Percentiles rank a stretch among this genome's conserved stretches.
phyloP scores from a whole-genome alignment of 768 basidiomycete genomes.

The Neoboletus brunneissimus region DNA sequence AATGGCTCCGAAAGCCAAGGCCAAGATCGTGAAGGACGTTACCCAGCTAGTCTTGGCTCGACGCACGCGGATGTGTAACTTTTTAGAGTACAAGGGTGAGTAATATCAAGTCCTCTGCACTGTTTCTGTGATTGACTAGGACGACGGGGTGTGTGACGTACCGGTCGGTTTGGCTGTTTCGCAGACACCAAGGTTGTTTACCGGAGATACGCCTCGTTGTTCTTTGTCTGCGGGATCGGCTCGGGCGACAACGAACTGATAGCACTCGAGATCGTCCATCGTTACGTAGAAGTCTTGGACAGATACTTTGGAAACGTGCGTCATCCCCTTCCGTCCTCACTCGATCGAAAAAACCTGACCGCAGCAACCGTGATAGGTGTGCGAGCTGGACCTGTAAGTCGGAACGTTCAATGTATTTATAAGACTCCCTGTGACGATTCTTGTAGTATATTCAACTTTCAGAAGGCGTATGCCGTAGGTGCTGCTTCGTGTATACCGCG shows the following conservation, averaged over 20 bases:
- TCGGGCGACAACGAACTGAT: conserved; percentile 87
- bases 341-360: neutral
- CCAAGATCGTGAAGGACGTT: conserved; percentile 93
- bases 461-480: conserved; percentile 85
- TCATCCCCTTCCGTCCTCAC: neutral
- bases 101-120: neutral
- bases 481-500: neutral
- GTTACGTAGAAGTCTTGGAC: conserved; percentile 88
- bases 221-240: conserved; percentile 89
- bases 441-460: conserved; percentile 92
- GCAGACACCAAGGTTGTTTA: conserved; percentile 87
- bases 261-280: conserved; percentile 89
- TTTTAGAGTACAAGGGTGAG: conserved; percentile 93
- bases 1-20: conserved; percentile 73
- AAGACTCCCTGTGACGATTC: neutral
- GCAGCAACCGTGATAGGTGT: conserved; percentile 50
- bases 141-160: neutral
- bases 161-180: neutral
- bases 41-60: conserved; percentile 89
- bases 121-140: conserved; percentile 29
- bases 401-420: neutral
- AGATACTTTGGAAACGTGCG: conserved; percentile 51
- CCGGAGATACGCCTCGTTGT: conserved; percentile 91
- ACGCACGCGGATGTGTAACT: conserved; percentile 90
- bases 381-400: conserved; percentile 87